phyloP scores from a whole-genome alignment of 2,329 filamentous ascomycete genomes.

The Zasmidium citrigriseum region DNA sequence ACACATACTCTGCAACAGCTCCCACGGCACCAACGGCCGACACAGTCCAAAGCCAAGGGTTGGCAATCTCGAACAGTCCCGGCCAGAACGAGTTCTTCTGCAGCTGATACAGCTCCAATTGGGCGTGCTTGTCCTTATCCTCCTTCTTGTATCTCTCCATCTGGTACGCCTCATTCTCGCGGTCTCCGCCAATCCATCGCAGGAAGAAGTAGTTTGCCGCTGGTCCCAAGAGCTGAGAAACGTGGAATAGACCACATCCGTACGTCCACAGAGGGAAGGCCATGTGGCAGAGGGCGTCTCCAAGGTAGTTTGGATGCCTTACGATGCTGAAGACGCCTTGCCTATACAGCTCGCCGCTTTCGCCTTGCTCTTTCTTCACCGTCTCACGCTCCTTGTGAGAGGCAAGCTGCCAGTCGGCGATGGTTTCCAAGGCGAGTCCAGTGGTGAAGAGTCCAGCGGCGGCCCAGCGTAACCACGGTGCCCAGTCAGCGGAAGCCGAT shows the following conservation, averaged over 20 bases:
- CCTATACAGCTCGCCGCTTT: constrained; percentile 43
- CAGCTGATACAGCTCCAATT: constrained; percentile 54
- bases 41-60: constrained; percentile 60
- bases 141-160: constrained; percentile 54
- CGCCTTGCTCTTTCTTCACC: constrained; percentile 24
- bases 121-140: constrained; percentile 53
- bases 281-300: constrained; percentile 59
- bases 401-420: constrained; percentile 60
- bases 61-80: constrained; percentile 48
- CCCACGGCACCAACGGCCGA: constrained; percentile 52
- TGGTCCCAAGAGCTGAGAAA: constrained; percentile 57
- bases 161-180: constrained; percentile 56
- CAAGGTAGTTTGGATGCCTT: constrained; percentile 65
- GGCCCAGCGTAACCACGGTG: constrained; percentile 36
- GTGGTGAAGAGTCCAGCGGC: constrained; percentile 56
- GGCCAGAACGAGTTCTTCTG: constrained; percentile 66
- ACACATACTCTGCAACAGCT: constrained; percentile 29
- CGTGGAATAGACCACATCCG: constrained; percentile 56
- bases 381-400: constrained; percentile 48
- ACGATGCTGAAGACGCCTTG: constrained; percentile 65
- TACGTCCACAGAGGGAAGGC: constrained; percentile 62
- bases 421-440: constrained; percentile 57
- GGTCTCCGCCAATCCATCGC: constrained; percentile 58
- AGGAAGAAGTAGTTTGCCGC: constrained; percentile 61
- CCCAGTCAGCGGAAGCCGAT: constrained; percentile 33